A percentile compares a stretch with the other conserved stretches of the same genome.
These are phyloP conservation scores for Papiliotrema terrestris DNA, from an alignment of 1,284 basidiomycete genomes.

Conservation along the genomic window DNA sequence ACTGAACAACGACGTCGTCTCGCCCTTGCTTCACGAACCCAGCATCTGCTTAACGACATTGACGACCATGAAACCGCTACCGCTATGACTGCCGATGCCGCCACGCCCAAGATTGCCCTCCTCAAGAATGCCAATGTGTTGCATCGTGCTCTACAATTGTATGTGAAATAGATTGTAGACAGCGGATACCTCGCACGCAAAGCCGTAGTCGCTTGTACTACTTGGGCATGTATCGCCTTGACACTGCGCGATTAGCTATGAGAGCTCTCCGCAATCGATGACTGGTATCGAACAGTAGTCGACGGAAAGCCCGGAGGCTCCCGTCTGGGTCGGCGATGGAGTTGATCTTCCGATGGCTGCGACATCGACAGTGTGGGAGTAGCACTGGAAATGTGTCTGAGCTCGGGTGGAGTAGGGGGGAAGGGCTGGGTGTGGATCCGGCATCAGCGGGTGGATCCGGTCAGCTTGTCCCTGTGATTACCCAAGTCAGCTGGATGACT, in stretches of 20 bases:
- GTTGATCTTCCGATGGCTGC: slow-evolving; percentile 22
- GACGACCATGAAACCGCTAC: neutral
- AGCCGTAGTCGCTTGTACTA: too few species aligned
- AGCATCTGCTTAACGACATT: neutral
- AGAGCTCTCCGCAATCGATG: too few species aligned
- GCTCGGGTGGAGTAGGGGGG: slow-evolving; percentile 9
- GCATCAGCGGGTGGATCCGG: too few species aligned
- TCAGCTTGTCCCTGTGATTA: too few species aligned
- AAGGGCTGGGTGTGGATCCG: neutral
- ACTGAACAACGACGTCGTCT: slow-evolving; percentile 14
- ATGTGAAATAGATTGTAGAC: neutral
- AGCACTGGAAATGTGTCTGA: slow-evolving; percentile 22
- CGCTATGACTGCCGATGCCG: neutral
- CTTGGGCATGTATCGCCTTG: too few species aligned
- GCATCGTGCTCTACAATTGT: slow-evolving; percentile 4
- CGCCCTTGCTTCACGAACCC: neutral
- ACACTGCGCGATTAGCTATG: too few species aligned
- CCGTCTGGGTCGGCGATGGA: neutral
- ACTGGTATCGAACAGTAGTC: neutral
- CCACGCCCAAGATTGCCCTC: neutral
- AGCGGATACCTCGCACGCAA: too few species aligned
- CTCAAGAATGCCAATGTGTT: slow-evolving; percentile 2
- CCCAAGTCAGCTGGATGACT: too few species aligned
- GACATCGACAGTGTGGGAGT: slow-evolving; percentile 19
- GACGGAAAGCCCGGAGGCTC: neutral